Evolutionary conservation across 2,329 filamentous ascomycete species (phyloP), one percentile per base, ranked within the genome.

Genomic region (Aspergillus novoparasiticus): DNA sequence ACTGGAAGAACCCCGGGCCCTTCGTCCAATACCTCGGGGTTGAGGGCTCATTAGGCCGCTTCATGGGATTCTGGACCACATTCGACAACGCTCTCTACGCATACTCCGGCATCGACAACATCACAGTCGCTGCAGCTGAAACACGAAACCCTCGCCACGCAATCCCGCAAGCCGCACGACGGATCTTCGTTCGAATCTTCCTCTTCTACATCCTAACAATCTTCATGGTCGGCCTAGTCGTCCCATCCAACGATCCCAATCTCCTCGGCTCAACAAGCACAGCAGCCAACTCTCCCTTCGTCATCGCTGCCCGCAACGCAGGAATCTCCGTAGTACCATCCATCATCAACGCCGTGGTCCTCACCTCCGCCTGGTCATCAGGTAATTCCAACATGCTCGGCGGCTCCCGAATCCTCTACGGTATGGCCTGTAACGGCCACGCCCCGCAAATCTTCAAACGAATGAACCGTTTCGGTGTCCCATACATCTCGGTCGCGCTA

Each of bases 341-440:
- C 6, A 85, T 94, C 62, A 88, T 94, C 77, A 94, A 94, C 74
- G 90, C 90, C 43, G 83, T 93, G 26, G 89, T 94, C 68, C 83
- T 93, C 68, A 91, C 88, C 0, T 90, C 89, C 0, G 90, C 89
- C 0, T 89, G 87, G 78, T 92, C 89, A 0, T 84, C 89, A 0
- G 87, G 86, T 0, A 93, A 93, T 68, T 87, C 89, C 67, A 86
- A 85, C 71, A 80, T 93, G 58, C 84, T 84, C 70, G 80, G 81
- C 2, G 83, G 81, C 14, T 84, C 83, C 10, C 81, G 85, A 63
- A 82, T 82, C 62, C 78, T 87, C 14, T 85, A 84, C 65, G 77
- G 77, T 28, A 69, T 80, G 4, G 79, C 79, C 0, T 68, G 84
- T 66, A 83, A 84, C 66, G 75, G 80, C 3, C 83, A 85, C 66